These are phyloP conservation scores for Hibiscus trionum DNA, from an alignment of 345 rosid species.

Conservation along the genomic window DNA sequence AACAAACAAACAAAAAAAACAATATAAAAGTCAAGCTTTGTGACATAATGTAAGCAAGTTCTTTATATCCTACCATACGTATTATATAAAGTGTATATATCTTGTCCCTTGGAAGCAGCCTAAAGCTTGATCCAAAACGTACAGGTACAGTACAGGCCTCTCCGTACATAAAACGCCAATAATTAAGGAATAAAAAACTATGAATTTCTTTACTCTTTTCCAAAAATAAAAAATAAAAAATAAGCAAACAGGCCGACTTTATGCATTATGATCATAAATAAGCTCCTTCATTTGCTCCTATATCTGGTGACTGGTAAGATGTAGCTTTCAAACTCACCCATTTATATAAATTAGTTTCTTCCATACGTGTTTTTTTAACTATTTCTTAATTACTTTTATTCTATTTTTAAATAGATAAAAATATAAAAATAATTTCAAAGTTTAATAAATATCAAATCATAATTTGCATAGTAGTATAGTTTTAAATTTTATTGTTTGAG, in stretches of 20 bases:
- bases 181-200: too few species aligned
- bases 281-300: neutral
- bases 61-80: neutral
- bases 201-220: neutral
- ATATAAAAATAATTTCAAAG: too few species aligned
- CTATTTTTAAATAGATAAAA: too few species aligned
- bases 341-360: neutral
- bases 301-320: neutral
- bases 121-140: neutral
- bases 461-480: too few species aligned
- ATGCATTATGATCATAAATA: neutral
- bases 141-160: conserved; percentile 1
- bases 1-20: neutral
- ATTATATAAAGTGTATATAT: neutral
- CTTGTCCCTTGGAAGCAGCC: neutral
- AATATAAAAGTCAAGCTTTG: neutral
- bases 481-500: too few species aligned
- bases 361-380: too few species aligned
- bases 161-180: neutral
- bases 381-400: too few species aligned
- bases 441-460: too few species aligned
- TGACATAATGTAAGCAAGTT: neutral
- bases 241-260: neutral
- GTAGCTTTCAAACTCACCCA: neutral
- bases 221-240: neutral